Base-by-base conservation (phyloP, 441 rosid species). In the Gossypium davidsonii region DNA sequence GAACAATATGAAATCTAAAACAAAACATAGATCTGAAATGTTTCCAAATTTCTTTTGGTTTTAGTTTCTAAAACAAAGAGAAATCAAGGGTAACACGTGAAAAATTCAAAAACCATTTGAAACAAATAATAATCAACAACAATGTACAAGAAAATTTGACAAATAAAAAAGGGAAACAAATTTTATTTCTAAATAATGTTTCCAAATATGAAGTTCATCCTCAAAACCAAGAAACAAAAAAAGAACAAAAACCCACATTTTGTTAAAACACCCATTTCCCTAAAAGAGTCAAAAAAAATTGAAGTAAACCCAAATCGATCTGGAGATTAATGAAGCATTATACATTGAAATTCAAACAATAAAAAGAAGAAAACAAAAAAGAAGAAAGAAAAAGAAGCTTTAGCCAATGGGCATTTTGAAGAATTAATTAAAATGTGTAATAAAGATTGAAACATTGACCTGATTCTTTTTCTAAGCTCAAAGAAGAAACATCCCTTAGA, bases 301-400 rank as follows among this genome's bases (percentile, higher is more conserved):
- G 12, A 42, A 73, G 67, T 15, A 57, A 77, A 82, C 64, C 56
- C 77, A 63, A 74, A 79, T 64, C 48, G 71, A 83, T 77, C 76
- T 14, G 28, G 18, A 44, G 23, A 49, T 37, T 25, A 44, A 39
- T 34, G 23, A 48, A 58, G 31, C 31, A 57, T 52, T 25, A 25
- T 15, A 28, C 17, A 46, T 17, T 60, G 3, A 48, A 69, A 69
- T 68, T 71, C 9, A 57, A 57, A 53, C 60, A 48, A 4, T 9
- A 18, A 37, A 64, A 37, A 71, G 11, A 55, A 44, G 56, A 25
- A 37, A 66, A 58, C n/a, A 48, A 46, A 11, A 48, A 48, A 46
- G 51, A 10, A 46, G n/a, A 14, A 46, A 7, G 74, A 18, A 70
- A 7, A 51, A 21, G 46, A 64, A 51, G 42, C 12, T 66, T 31